These are phyloP conservation scores for Cokeromyces recurvatus DNA, from an alignment of 371 early-diverging fungal genomes.

Conservation along the genomic window DNA sequence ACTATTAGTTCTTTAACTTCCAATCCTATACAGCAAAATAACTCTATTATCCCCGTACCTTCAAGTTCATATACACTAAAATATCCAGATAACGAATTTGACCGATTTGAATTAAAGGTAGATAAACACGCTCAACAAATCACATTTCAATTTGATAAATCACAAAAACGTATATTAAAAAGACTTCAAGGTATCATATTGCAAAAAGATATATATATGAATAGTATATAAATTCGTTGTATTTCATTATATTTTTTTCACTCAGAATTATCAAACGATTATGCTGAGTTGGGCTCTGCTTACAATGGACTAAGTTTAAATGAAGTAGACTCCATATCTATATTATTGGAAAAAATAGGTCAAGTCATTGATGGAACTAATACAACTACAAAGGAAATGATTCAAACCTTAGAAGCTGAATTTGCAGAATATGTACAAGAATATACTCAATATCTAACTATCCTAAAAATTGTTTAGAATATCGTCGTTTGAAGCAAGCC, in stretches of 20 bases:
- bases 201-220: no score
- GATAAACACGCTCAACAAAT: conserved; percentile 56
- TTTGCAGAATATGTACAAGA: conserved; percentile 81
- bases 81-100: conserved; percentile 65
- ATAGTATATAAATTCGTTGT: not conserved
- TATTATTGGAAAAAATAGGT: conserved; percentile 77
- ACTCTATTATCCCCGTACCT: conserved; percentile 36
- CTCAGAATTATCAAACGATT: conserved; percentile 62
- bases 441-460: conserved; percentile 74
- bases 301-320: conserved; percentile 86
- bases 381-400: conserved; percentile 62
- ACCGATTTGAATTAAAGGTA: conserved; percentile 62
- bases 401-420: conserved; percentile 58
- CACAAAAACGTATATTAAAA: conserved; percentile 52
- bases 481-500: conserved; percentile 76
- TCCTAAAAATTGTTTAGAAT: conserved; percentile 69
- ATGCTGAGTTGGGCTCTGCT: conserved; percentile 79
- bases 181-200: conserved; percentile 55
- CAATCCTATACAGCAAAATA: not conserved
- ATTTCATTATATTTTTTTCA: no score
- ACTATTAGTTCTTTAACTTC: conserved; percentile 6
- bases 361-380: conserved; percentile 78
- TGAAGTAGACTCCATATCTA: conserved; percentile 62
- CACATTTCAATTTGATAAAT: conserved; percentile 52
- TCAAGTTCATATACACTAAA: conserved; percentile 42